Evolutionary conservation across 73 alveolate species (phyloP).

Genomic region (Stentor roeselii): DNA sequence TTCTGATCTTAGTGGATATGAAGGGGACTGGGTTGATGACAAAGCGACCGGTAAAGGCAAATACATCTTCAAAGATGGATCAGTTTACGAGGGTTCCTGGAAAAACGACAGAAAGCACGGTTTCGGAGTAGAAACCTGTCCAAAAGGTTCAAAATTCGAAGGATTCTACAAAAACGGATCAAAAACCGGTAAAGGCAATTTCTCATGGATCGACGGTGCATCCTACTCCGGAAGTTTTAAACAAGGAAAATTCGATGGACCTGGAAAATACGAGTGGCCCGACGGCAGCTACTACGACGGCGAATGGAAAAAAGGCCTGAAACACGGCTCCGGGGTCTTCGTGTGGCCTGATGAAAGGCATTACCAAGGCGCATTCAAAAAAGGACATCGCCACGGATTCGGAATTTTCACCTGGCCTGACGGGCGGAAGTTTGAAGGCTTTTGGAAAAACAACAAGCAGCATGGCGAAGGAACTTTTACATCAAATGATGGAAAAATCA

Average conservation of each 20-base stretch:
- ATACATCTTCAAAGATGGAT: slow-evolving; percentile 51
- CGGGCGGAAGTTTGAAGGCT: slow-evolving; percentile 54
- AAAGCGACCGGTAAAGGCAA: slow-evolving; percentile 52
- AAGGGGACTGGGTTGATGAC: slow-evolving; percentile 54
- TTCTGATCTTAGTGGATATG: slow-evolving; percentile 58
- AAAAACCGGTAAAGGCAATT: slow-evolving; percentile 46
- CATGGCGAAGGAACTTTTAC: slow-evolving; percentile 31
- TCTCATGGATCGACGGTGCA: slow-evolving; percentile 50
- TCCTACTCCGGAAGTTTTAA: slow-evolving; percentile 57
- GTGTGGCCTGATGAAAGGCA: neutral
- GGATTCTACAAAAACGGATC: slow-evolving; percentile 51
- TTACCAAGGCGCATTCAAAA: neutral
- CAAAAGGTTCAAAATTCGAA: slow-evolving; percentile 61
- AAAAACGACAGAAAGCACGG: slow-evolving; percentile 70
- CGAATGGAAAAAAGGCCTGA: neutral
- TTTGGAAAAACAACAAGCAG: slow-evolving; percentile 27
- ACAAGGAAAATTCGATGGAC: slow-evolving; percentile 57
- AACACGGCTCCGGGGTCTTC: neutral
- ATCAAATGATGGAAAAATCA: neutral
- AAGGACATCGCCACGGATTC: neutral
- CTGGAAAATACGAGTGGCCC: neutral
- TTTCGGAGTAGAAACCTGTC: slow-evolving; percentile 70
- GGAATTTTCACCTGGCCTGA: slow-evolving; percentile 36
- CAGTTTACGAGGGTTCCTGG: slow-evolving; percentile 60
- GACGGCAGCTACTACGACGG: neutral